Conservation (phyloP, 805 yeast genomes). For the Candida chilensis region DNA sequence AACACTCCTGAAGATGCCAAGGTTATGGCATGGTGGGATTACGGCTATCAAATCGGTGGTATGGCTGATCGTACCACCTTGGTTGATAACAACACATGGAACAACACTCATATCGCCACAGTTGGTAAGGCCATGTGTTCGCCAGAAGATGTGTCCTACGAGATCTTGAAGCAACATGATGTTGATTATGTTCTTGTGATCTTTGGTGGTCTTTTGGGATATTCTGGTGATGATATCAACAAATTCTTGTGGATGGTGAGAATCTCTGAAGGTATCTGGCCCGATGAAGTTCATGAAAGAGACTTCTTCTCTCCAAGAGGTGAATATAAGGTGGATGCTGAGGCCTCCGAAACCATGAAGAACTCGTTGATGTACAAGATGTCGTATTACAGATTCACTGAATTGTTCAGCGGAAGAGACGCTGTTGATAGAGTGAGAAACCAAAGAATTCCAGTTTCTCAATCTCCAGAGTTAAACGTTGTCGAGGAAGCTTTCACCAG, state of each 20-base stretch:
- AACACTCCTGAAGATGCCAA: constrained; percentile 94
- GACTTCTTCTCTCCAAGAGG: constrained; percentile 78
- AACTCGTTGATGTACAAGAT: constrained; percentile 90
- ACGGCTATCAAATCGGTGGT: constrained; percentile 99
- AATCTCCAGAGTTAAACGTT: constrained; percentile 50
- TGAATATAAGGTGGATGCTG: constrained; percentile 78
- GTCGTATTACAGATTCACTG: constrained; percentile 82
- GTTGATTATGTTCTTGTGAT: constrained; percentile 91
- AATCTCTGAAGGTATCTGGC: constrained; percentile 99
- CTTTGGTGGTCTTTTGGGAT: constrained; percentile 91
- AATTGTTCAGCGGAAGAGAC: constrained; percentile 43
- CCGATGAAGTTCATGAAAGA: constrained; percentile 89
- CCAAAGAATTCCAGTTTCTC: constrained; percentile 53
- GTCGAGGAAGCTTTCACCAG: constrained; percentile 93
- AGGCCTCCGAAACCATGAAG: constrained; percentile 79
- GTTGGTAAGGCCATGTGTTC: constrained; percentile 98
- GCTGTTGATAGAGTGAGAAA: constrained; percentile 83
- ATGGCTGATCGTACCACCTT: constrained; percentile 99
- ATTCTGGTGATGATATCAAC: constrained; percentile 92
- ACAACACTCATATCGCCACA: constrained; percentile 97
- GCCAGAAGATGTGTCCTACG: constrained; percentile 78
- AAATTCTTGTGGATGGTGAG: constrained; percentile 98
- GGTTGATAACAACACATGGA: constrained; percentile 99
- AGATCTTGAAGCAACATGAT: constrained; percentile 81
- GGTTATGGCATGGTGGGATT: constrained; percentile 99